Conservation (phyloP, 257 asterid species). For the Ehretia macrophylla region DNA sequence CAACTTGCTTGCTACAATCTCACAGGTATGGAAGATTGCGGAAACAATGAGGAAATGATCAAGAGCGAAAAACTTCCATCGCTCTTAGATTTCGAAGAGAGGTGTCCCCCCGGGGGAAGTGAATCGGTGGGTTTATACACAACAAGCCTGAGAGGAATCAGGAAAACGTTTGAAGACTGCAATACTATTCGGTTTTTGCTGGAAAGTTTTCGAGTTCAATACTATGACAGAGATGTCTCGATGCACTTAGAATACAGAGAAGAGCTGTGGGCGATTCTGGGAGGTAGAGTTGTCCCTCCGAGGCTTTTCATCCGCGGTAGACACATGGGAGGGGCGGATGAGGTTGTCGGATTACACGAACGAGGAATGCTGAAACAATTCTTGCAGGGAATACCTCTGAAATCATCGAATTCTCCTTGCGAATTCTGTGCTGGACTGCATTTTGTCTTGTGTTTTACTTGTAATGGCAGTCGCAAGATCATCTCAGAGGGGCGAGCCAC, state of each 20-base stretch:
- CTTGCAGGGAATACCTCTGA: constrained; percentile 50
- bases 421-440: constrained; percentile 51
- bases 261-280: constrained; percentile 57
- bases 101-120: constrained; percentile 50
- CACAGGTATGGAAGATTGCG: constrained; percentile 12
- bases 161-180: constrained; percentile 78
- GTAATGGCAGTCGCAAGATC: constrained; percentile 61
- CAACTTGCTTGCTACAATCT: constrained; percentile 9
- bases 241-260: constrained; percentile 68
- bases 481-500: constrained; percentile 14
- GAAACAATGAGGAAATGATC: constrained; percentile 8
- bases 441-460: constrained; percentile 48
- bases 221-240: constrained; percentile 64
- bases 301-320: constrained; percentile 61
- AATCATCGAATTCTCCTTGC: constrained; percentile 33
- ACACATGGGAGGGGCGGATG: constrained; percentile 76
- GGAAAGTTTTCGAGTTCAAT: constrained; percentile 49
- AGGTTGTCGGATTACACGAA: constrained; percentile 63
- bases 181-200: constrained; percentile 43
- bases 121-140: constrained; percentile 60
- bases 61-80: not conserved
- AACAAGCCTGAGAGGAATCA: constrained; percentile 70
- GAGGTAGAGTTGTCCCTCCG: constrained; percentile 61
- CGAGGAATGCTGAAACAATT: constrained; percentile 42
- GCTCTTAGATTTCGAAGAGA: constrained; percentile 31